Conservation (phyloP, 1,284 basidiomycete species). For the Malassezia nana region DNA sequence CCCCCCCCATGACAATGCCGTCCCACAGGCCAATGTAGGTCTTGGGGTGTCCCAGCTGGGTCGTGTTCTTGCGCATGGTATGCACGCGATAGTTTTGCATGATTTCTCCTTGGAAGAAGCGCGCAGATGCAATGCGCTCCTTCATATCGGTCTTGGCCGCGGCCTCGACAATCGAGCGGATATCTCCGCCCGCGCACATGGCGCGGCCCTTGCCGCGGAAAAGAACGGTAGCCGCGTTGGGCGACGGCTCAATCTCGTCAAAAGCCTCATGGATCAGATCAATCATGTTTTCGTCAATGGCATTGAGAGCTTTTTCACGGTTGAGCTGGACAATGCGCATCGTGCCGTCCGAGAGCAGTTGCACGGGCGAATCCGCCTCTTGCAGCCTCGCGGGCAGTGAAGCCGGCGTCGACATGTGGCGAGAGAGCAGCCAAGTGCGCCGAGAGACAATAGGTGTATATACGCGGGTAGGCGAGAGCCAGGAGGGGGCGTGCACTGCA, state of each 20-base stretch:
- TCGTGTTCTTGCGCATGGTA: conserved; percentile 38
- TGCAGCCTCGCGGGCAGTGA: not conserved
- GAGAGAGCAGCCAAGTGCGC: not conserved
- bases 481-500: not conserved
- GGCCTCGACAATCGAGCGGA: conserved; percentile 54
- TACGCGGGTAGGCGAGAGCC: not conserved
- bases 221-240: conserved; percentile 30
- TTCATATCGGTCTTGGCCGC: conserved; percentile 24
- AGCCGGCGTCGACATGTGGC: not conserved
- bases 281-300: conserved; percentile 76
- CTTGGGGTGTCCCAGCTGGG: conserved; percentile 48
- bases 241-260: conserved; percentile 47
- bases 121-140: conserved; percentile 56
- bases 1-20: conserved; percentile 71
- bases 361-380: conserved; percentile 22
- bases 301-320: conserved; percentile 72
- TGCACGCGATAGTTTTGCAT: conserved; percentile 78
- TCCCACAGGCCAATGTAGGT: conserved; percentile 74
- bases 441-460: not conserved
- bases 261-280: conserved; percentile 62
- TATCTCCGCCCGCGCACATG: conserved; percentile 92
- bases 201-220: conserved; percentile 59
- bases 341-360: conserved; percentile 26
- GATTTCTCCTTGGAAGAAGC: conserved; percentile 90
- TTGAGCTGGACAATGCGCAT: conserved; percentile 66